A percentile compares a stretch with the other conserved stretches of the same genome.
phyloP scores from a whole-genome alignment of 1,284 basidiomycete genomes.

The Fomitopsis palustris region DNA sequence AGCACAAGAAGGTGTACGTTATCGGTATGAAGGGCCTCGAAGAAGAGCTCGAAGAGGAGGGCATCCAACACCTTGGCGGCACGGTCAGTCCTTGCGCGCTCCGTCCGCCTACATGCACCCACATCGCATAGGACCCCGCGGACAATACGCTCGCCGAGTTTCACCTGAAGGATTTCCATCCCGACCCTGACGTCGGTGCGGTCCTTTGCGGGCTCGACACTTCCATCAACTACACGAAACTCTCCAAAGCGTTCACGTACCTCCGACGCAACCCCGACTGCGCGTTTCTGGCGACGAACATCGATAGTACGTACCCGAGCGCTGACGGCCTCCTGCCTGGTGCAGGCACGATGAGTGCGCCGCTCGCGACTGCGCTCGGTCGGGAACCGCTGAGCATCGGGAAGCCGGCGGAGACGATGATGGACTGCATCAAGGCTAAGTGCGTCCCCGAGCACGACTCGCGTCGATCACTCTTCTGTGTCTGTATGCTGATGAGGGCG shows the following conservation, averaged over 20 bases:
- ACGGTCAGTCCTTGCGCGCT: slow-evolving; percentile 51
- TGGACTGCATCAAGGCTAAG: slow-evolving; percentile 97
- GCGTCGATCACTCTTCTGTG: neutral
- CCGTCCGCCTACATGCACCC: neutral
- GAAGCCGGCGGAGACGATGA: slow-evolving; percentile 90
- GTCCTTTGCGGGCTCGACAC: slow-evolving; percentile 89
- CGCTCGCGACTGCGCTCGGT: slow-evolving; percentile 74
- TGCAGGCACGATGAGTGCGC: slow-evolving; percentile 81
- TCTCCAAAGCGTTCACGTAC: slow-evolving; percentile 92
- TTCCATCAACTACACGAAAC: slow-evolving; percentile 86
- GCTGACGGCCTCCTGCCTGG: slow-evolving; percentile 83
- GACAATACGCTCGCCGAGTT: slow-evolving; percentile 79
- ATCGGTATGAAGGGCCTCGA: slow-evolving; percentile 93
- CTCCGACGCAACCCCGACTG: slow-evolving; percentile 77
- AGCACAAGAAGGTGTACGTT: slow-evolving; percentile 93
- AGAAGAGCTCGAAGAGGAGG: slow-evolving; percentile 87
- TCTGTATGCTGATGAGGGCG: slow-evolving; percentile 2
- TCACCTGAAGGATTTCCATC: slow-evolving; percentile 64
- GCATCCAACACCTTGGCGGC: slow-evolving; percentile 80
- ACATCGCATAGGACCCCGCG: slow-evolving; percentile 61
- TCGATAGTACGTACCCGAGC: slow-evolving; percentile 87
- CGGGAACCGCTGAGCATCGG: slow-evolving; percentile 80
- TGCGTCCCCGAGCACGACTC: slow-evolving; percentile 33
- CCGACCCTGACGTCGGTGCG: slow-evolving; percentile 80
- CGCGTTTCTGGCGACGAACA: slow-evolving; percentile 90